phyloP scores from a whole-genome alignment of 768 basidiomycete species.

The Boletus rex-veris region DNA sequence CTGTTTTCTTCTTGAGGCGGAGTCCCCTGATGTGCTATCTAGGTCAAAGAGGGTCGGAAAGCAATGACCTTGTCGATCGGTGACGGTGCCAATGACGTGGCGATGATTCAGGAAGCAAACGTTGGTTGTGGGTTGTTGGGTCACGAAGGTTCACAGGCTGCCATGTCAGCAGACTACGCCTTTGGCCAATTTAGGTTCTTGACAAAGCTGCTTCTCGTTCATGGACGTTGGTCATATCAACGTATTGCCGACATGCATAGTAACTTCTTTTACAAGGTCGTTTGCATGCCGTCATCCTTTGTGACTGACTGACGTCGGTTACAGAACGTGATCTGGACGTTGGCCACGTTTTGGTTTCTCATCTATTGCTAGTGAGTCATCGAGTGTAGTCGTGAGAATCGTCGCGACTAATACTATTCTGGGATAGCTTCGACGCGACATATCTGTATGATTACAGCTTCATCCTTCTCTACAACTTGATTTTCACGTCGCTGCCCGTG shows the following conservation, averaged over 20 bases:
- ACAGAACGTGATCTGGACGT: conserved; percentile 89
- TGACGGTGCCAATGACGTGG: conserved; percentile 97
- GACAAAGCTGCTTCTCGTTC: conserved; percentile 86
- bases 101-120: conserved; percentile 99
- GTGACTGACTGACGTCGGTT: neutral
- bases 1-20: neutral
- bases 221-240: conserved; percentile 97
- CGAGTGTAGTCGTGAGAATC: neutral
- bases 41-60: conserved; percentile 94
- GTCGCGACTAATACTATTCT: conserved; percentile 7
- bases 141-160: conserved; percentile 94
- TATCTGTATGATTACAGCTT: conserved; percentile 96
- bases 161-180: conserved; percentile 98
- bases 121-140: conserved; percentile 93
- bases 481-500: conserved; percentile 93
- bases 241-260: conserved; percentile 95
- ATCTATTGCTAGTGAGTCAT: conserved; percentile 73
- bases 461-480: conserved; percentile 84
- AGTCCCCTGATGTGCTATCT: conserved; percentile 1
- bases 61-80: conserved; percentile 98
- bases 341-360: conserved; percentile 92
- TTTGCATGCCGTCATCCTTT: neutral
- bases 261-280: conserved; percentile 96
- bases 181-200: conserved; percentile 96
- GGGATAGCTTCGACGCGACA: conserved; percentile 81